These are phyloP conservation scores for Melampsora americana DNA, from an alignment of 1,284 basidiomycete genomes.

Conservation along the genomic window DNA sequence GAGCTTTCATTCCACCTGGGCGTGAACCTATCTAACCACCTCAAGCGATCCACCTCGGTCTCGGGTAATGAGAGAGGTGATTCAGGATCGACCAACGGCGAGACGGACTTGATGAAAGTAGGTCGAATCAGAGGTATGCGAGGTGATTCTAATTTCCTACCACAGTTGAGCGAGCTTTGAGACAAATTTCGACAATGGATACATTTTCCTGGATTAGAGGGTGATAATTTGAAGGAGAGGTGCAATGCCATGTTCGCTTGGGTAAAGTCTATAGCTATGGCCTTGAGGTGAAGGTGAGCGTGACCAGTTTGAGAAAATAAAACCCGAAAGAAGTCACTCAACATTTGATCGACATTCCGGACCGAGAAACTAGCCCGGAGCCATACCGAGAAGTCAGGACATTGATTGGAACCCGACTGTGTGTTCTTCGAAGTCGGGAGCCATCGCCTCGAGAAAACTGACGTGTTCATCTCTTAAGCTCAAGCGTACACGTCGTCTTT, in stretches of 20 bases:
- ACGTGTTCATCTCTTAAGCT: too few species aligned
- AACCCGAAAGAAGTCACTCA: too few species aligned
- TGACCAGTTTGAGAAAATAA: too few species aligned
- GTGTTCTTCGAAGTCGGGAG: too few species aligned
- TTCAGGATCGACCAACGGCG: conserved; percentile 24
- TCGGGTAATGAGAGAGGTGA: conserved; percentile 27
- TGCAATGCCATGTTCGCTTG: neutral
- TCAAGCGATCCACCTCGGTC: conserved; percentile 11
- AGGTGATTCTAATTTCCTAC: conserved; percentile 5
- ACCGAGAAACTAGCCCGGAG: too few species aligned
- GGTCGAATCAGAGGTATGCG: conserved; percentile 15
- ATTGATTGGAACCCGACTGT: too few species aligned
- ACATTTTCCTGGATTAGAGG: neutral
- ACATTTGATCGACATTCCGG: too few species aligned
- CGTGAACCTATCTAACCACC: conserved; percentile 31
- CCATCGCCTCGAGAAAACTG: too few species aligned
- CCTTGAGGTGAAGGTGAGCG: too few species aligned
- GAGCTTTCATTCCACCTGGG: conserved; percentile 31
- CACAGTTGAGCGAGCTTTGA: conserved; percentile 1
- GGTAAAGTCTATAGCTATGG: neutral
- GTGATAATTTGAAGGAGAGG: neutral
- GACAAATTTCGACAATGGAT: neutral
- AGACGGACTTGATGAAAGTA: conserved; percentile 1
- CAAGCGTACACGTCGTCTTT: too few species aligned
- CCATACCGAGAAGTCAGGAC: too few species aligned